phyloP scores from a whole-genome alignment of 106 monocot species.

The Dioscorea zingiberensis region DNA sequence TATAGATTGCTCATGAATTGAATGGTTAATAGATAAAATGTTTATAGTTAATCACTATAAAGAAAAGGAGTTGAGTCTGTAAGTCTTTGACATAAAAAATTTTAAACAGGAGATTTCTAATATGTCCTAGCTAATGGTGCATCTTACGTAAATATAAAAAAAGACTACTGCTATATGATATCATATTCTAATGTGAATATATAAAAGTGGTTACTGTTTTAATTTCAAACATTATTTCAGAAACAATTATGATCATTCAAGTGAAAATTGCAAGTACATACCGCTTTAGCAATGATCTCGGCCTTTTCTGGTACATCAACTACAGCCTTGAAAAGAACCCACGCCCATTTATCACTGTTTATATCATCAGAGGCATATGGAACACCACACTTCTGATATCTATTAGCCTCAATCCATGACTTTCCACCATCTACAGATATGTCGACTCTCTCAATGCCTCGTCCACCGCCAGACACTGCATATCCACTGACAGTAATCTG shows the following conservation, averaged over 20 bases:
- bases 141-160: too few relatives aligned
- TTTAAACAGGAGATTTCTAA: too few relatives aligned
- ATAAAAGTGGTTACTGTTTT: too few relatives aligned
- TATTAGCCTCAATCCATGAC: constrained; percentile 55
- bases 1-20: not conserved
- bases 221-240: too few relatives aligned
- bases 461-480: constrained; percentile 83
- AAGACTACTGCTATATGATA: too few relatives aligned
- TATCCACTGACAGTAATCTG: constrained; percentile 59
- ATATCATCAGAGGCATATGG: constrained; percentile 45
- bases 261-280: constrained; percentile 16
- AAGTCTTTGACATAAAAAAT: too few relatives aligned
- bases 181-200: too few relatives aligned
- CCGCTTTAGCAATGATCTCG: constrained; percentile 74
- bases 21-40: too few relatives aligned
- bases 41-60: too few relatives aligned
- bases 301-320: constrained; percentile 46
- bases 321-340: constrained; percentile 62
- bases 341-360: constrained; percentile 63
- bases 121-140: too few relatives aligned
- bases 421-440: constrained; percentile 79
- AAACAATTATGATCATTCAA: not conserved
- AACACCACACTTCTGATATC: constrained; percentile 35
- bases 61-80: too few relatives aligned
- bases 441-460: constrained; percentile 94